phyloP scores from a whole-genome alignment of 1,284 basidiomycete species.

The Cryptococcus jaspeensis region DNA sequence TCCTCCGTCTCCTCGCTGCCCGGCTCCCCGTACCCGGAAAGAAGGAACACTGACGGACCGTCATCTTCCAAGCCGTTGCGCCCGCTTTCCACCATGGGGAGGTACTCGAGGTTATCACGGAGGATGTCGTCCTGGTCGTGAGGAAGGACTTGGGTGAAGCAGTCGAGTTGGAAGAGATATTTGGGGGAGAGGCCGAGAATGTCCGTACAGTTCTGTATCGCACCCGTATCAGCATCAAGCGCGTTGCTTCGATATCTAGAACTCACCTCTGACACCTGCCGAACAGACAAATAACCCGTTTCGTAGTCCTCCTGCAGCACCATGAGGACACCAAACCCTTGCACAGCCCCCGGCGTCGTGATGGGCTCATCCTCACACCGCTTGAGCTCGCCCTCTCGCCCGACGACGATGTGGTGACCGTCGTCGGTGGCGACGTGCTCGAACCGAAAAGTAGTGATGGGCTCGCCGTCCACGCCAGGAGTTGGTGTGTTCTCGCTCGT shows the following conservation, averaged over 20 bases:
- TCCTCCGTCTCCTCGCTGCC: slow-evolving; percentile 52
- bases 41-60: slow-evolving; percentile 67
- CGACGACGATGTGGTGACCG: slow-evolving; percentile 71
- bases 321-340: slow-evolving; percentile 80
- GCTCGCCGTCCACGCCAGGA: slow-evolving; percentile 10
- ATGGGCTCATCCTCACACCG: slow-evolving; percentile 88
- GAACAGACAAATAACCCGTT: slow-evolving; percentile 62
- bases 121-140: slow-evolving; percentile 69
- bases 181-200: slow-evolving; percentile 71
- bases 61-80: slow-evolving; percentile 50
- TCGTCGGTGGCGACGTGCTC: slow-evolving; percentile 66
- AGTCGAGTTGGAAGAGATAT: slow-evolving; percentile 74
- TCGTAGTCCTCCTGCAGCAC: slow-evolving; percentile 68
- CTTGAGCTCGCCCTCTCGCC: slow-evolving; percentile 66
- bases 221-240: slow-evolving; percentile 1
- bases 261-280: slow-evolving; percentile 77
- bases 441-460: slow-evolving; percentile 63
- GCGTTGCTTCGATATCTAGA: slow-evolving; percentile 11
- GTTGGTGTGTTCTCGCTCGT: background rate
- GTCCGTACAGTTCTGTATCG: slow-evolving; percentile 61
- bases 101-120: slow-evolving; percentile 73
- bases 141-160: slow-evolving; percentile 71
- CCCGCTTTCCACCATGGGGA: slow-evolving; percentile 56
- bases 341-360: slow-evolving; percentile 77
- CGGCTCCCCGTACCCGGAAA: slow-evolving; percentile 69